These are phyloP conservation scores for Podila epigama DNA, from an alignment of 192 early-diverging fungal genomes.

Conservation along the genomic window DNA sequence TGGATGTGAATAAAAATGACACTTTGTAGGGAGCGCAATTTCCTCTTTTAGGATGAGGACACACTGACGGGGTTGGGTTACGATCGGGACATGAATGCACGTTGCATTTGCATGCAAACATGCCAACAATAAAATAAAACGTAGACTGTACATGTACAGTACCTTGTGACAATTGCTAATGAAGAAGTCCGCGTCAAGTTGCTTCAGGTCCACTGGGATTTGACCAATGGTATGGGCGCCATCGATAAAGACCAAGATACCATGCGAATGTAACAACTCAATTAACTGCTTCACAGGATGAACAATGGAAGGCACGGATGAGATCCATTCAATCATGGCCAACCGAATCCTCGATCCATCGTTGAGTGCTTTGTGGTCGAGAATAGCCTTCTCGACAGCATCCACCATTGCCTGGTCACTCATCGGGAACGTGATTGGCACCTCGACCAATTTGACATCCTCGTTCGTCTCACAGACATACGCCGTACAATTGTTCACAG, in stretches of 20 bases:
- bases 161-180: conserved; percentile 71
- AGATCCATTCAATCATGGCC: conserved; percentile 63
- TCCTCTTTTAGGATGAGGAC: too few species aligned
- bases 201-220: conserved; percentile 63
- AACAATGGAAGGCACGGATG: conserved; percentile 58
- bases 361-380: conserved; percentile 32
- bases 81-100: too few species aligned
- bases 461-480: conserved; percentile 56
- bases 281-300: conserved; percentile 54
- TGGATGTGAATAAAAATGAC: too few species aligned
- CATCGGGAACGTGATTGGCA: conserved; percentile 62
- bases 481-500: conserved; percentile 52
- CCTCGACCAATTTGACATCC: conserved; percentile 46
- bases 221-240: conserved; percentile 77
- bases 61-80: too few species aligned
- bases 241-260: conserved; percentile 66
- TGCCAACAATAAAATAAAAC: too few species aligned
- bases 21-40: too few species aligned
- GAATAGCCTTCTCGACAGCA: conserved; percentile 52
- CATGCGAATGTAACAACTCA: conserved; percentile 51
- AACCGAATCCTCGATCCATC: conserved; percentile 49
- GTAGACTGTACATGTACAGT: not conserved
- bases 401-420: conserved; percentile 53
- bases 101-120: too few species aligned
- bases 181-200: conserved; percentile 69